A percentile compares a stretch with the other conserved stretches of the same genome.
Evolutionary conservation across 352 stramenopile species (phyloP).

Genomic region (Pythium aquatile): DNA sequence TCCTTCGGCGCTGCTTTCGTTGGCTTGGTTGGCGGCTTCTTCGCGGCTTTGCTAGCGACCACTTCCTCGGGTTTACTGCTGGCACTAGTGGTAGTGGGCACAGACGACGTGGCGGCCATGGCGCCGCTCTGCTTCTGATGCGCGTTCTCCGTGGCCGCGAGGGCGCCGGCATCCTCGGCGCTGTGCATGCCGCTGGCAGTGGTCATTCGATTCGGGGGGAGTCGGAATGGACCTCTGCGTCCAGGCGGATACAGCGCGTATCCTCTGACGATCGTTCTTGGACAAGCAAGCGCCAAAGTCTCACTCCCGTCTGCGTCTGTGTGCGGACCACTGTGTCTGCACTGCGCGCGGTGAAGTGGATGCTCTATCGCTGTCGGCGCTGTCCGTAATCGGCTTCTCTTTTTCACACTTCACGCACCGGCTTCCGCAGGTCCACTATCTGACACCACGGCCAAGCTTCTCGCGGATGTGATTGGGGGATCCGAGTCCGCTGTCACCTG

Average conservation of each 20-base stretch:
- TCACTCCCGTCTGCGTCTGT: neutral
- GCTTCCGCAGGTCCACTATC: conserved; percentile 7
- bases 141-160: conserved; percentile 22
- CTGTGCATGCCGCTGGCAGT: conserved; percentile 15
- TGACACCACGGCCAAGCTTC: conserved; percentile 4
- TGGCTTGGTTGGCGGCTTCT: neutral
- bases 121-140: conserved; percentile 9
- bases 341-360: neutral
- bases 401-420: neutral
- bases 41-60: neutral
- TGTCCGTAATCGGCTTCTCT: neutral
- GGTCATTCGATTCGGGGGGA: conserved; percentile 11
- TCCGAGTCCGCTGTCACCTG: neutral
- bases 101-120: neutral
- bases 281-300: neutral
- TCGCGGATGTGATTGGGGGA: neutral
- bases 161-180: conserved; percentile 24
- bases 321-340: neutral
- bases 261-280: neutral
- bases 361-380: neutral
- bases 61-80: neutral
- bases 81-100: neutral
- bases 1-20: conserved; percentile 17
- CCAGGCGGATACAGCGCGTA: neutral
- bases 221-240: conserved; percentile 2